Percentiles rank a stretch among this genome's conserved stretches.
Conservation (phyloP, 768 basidiomycete genomes). For the Suillus alpinus region DNA sequence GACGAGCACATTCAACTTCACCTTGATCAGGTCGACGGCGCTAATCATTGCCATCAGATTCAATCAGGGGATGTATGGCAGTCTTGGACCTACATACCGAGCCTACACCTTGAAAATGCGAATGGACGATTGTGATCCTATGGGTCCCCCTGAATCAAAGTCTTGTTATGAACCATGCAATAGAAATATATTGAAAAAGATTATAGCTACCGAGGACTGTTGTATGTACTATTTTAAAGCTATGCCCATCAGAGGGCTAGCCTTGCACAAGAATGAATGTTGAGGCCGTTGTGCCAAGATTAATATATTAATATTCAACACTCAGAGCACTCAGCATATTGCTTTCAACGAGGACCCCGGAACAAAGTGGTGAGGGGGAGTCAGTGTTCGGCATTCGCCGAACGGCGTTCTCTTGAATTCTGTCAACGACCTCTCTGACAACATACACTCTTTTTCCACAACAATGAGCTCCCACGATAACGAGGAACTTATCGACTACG, state of each 20-base stretch:
- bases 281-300: not conserved
- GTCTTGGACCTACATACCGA: too few relatives aligned
- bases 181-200: not conserved
- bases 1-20: not conserved
- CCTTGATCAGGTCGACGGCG: not conserved
- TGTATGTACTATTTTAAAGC: not conserved
- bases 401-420: slow-evolving; percentile 5
- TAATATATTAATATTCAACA: too few relatives aligned
- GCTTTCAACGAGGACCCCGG: not conserved
- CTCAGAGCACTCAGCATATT: too few relatives aligned
- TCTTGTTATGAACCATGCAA: not conserved
- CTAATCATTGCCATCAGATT: not conserved
- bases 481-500: slow-evolving; percentile 93
- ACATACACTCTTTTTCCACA: slow-evolving; percentile 19
- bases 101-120: too few relatives aligned
- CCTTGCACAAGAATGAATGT: not conserved
- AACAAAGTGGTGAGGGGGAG: not conserved
- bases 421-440: slow-evolving; percentile 28
- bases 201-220: not conserved
- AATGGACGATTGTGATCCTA: too few relatives aligned
- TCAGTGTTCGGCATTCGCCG: not conserved
- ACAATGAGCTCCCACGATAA: slow-evolving; percentile 82
- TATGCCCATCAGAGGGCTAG: not conserved
- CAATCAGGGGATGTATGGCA: too few relatives aligned
- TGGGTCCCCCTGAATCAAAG: too few relatives aligned